Base-by-base conservation (phyloP, 257 asterid genomes). In the Paraleonurus japonicus region DNA sequence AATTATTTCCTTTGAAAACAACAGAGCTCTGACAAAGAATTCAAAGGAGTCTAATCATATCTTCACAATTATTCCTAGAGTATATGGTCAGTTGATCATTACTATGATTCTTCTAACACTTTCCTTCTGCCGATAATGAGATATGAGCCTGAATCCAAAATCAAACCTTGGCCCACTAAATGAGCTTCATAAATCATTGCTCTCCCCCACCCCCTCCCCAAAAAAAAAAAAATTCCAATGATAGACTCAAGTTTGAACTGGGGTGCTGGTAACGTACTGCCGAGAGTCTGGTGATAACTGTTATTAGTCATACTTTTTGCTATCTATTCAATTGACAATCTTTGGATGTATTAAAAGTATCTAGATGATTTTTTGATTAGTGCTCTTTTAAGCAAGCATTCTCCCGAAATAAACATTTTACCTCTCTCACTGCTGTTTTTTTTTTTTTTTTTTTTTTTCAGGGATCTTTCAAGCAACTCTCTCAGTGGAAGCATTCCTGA, bases 391-490 rank as follows among this genome's bases (percentile, higher is more conserved):
- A 59, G 39, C 11, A 70, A 71, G 16, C 51, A 22, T 41, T 65
- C 66, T 70, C 72, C 64, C 16, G 15, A 65, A 75, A 78, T 54
- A 70, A 28, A 70, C 62, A 22, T 41, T 61, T 54, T 33, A 8
- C 67, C 70, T 62, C 53, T 16, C 61, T 24, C 69, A 53, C 67
- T 68, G 67, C 64, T 61, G n/a, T n/a, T n/a, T n/a, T n/a, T n/a
- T n/a, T n/a, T 61, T 20, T 51, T 75, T 83, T 74, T 81, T 58
- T 61, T 20, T 51, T 75, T 83, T 74, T 81, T 58, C 88, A 94
- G 99, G 85, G 99, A 94, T 79, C 88, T 94, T 70, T 94, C 99
- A 35, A 89, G 99, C 91, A 94, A 94, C 86, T 89, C 96, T 76
- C 93, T 94, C 60, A 88, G 99, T 77, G 98, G 98, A 82, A 83